Evolutionary conservation across 1,139 yeast species (phyloP).

Genomic region (Wickerhamomyces sp.): DNA sequence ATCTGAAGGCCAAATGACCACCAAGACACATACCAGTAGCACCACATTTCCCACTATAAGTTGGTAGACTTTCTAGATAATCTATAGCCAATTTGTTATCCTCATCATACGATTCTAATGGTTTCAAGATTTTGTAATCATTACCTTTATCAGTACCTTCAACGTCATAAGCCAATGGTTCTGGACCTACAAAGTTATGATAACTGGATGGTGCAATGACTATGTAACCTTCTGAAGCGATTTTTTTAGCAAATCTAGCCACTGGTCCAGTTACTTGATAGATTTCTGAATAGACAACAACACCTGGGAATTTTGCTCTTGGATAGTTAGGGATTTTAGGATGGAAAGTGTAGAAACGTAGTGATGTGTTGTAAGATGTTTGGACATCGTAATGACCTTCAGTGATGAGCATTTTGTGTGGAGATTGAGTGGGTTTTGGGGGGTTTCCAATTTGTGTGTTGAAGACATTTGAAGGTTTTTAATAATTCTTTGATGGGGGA

Average conservation of each 20-base stretch:
- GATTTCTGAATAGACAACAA: constrained; percentile 72
- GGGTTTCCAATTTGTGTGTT: background rate
- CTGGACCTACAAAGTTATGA: constrained; percentile 64
- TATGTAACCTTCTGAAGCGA: constrained; percentile 76
- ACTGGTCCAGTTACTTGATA: constrained; percentile 78
- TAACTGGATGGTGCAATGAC: constrained; percentile 76
- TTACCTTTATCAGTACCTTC: constrained; percentile 79
- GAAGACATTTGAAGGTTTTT: no score
- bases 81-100: constrained; percentile 64
- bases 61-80: constrained; percentile 49
- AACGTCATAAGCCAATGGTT: constrained; percentile 63
- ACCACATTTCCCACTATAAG: constrained; percentile 72
- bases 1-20: constrained; percentile 76
- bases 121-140: constrained; percentile 59
- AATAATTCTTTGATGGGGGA: no score
- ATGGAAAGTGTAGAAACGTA: constrained; percentile 62
- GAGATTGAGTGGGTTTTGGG: background rate
- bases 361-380: constrained; percentile 62
- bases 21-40: constrained; percentile 89
- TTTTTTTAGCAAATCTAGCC: constrained; percentile 67
- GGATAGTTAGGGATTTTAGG: constrained; percentile 73
- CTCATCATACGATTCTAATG: constrained; percentile 70
- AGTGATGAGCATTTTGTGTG: constrained; percentile 52
- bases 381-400: constrained; percentile 61
- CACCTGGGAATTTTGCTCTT: constrained; percentile 73